phyloP scores from a whole-genome alignment of 2,329 filamentous ascomycete species.

The Aulographum hederae region DNA sequence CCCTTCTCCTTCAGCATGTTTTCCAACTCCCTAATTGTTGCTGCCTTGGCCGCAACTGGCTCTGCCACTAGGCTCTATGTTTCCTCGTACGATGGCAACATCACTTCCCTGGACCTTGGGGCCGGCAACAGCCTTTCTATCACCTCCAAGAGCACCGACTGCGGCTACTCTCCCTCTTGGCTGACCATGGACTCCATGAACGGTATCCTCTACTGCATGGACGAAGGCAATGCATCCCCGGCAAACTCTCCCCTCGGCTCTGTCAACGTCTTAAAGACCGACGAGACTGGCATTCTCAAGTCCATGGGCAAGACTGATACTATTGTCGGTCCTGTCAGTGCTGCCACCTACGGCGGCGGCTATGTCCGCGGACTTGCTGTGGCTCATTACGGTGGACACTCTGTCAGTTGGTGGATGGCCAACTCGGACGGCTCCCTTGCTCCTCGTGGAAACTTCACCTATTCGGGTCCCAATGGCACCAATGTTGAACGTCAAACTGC shows the following conservation, averaged over 20 bases:
- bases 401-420: neutral
- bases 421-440: neutral
- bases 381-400: constrained; percentile 16
- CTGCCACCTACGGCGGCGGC: constrained; percentile 20
- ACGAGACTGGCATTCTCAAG: constrained; percentile 19
- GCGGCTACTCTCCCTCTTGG: constrained; percentile 29
- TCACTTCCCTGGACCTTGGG: constrained; percentile 21
- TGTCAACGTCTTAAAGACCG: constrained; percentile 21
- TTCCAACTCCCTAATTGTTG: neutral
- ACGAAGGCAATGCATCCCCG: constrained; percentile 38
- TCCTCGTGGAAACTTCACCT: constrained; percentile 8
- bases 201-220: constrained; percentile 37
- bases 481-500: constrained; percentile 13
- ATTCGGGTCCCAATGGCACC: constrained; percentile 11
- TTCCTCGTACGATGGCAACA: constrained; percentile 25
- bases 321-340: constrained; percentile 21
- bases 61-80: constrained; percentile 21
- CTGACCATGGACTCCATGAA: constrained; percentile 34
- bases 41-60: constrained; percentile 6
- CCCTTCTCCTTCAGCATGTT: too few species aligned
- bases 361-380: constrained; percentile 20
- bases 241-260: constrained; percentile 30
- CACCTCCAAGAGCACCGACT: constrained; percentile 6
- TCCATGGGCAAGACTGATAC: constrained; percentile 15
- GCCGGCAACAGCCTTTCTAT: neutral